Conservation (phyloP, 1,139 yeast species). For the Saccharomyces hybrid region DNA sequence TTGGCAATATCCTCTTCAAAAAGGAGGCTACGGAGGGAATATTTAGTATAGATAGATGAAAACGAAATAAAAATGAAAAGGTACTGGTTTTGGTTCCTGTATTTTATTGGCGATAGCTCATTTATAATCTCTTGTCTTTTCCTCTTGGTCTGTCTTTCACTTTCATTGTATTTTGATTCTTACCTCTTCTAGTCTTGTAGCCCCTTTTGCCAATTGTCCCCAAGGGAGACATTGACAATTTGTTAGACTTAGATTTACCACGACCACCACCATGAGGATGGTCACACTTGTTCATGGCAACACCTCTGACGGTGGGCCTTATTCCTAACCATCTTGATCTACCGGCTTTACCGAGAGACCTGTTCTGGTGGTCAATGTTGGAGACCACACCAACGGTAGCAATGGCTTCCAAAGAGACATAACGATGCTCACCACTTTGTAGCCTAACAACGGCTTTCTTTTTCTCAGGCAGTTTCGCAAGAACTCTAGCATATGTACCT, state of each 20-base stretch:
- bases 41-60: not conserved
- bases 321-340: constrained; percentile 86
- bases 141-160: constrained; percentile 79
- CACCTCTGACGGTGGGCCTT: constrained; percentile 95
- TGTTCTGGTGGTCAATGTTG: constrained; percentile 88
- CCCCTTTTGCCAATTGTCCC: constrained; percentile 89
- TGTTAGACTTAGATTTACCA: constrained; percentile 96
- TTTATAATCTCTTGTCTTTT: constrained; percentile 22
- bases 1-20: not conserved
- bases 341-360: constrained; percentile 94
- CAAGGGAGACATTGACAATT: constrained; percentile 92
- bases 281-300: constrained; percentile 94
- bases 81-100: not conserved
- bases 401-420: constrained; percentile 74
- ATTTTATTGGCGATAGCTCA: not conserved
- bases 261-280: constrained; percentile 99
- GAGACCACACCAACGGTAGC: constrained; percentile 94
- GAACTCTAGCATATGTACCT: constrained; percentile 85
- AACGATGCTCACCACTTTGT: constrained; percentile 90
- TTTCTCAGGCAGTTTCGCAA: constrained; percentile 68
- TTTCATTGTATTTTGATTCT: constrained; percentile 71
- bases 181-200: constrained; percentile 91
- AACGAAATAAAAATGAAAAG: not conserved
- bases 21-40: not conserved
- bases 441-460: constrained; percentile 71